These are phyloP conservation scores for Hygrophoropsis aurantiaca DNA, from an alignment of 768 basidiomycete genomes.

Conservation along the genomic window DNA sequence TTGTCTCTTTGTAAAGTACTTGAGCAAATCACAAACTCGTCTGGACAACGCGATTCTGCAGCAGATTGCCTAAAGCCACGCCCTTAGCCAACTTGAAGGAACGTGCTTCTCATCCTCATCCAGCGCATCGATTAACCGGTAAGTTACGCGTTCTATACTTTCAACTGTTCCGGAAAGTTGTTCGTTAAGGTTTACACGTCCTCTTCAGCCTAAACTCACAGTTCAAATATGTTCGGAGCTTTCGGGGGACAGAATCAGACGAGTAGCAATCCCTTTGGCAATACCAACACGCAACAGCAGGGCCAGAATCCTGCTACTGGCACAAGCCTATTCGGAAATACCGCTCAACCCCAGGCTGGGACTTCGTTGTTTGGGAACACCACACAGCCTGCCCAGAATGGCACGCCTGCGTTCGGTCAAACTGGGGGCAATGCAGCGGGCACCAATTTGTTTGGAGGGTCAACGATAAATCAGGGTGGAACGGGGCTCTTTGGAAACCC, in stretches of 20 bases:
- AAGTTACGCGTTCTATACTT: too few species aligned
- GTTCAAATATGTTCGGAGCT: constrained; percentile 8
- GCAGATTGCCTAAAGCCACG: too few species aligned
- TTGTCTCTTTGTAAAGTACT: too few species aligned
- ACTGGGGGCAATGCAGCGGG: constrained; percentile 19
- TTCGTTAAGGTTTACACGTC: too few species aligned
- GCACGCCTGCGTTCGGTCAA: constrained; percentile 3
- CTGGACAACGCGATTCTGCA: too few species aligned
- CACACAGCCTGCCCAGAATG: not conserved
- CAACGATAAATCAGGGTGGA: constrained; percentile 2
- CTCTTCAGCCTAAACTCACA: not conserved
- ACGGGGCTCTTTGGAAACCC: constrained; percentile 16
- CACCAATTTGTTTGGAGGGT: constrained; percentile 18
- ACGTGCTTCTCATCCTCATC: too few species aligned
- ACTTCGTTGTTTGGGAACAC: constrained; percentile 5
- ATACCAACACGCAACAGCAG: constrained; percentile 6
- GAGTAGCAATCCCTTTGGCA: constrained; percentile 5
- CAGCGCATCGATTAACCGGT: too few species aligned
- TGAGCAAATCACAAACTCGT: too few species aligned
- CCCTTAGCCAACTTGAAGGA: too few species aligned
- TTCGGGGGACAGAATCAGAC: constrained; percentile 5
- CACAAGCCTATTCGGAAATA: constrained; percentile 4
- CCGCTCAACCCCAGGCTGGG: constrained; percentile 1
- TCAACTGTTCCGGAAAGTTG: too few species aligned
- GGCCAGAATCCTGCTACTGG: constrained; percentile 2